Evolutionary conservation across 495 filamentous ascomycete genomes (phyloP), one percentile per base, ranked within the genome.

Genomic region (Apiosordaria backusii): DNA sequence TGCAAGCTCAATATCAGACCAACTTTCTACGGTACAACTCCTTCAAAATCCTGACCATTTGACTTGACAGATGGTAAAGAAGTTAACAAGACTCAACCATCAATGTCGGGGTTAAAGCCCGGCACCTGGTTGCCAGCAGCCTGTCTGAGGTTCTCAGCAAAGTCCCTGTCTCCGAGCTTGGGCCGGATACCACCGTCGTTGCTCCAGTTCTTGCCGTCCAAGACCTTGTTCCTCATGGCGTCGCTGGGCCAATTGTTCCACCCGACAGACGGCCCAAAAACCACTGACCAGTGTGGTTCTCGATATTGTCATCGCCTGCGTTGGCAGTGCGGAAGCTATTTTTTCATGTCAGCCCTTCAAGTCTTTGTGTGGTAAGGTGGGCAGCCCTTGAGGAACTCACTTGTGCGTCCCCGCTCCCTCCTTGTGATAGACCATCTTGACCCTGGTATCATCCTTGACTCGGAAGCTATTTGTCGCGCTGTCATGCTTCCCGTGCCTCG

Each of bases 241-340:
- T 67, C 71, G 61, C 54, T 70, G 7, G 74, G 74, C 57, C 70
- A 78, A 5, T 70, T 67, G 35, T 72, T 74, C 61, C 66, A 76
- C 2, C 72, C 73, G 29, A 75, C 26, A 78, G 62, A 1, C 60
- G 63, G 61, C 74, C 74, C 29, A 67, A 67, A 61, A 74, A 72
- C 76, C 74, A 78, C 10, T 21, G n/a, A 0, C 74, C 72, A 0
- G 70, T 70, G 61, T 65, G 67, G 57, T 78, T 78, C 65, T 78
- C 74, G 55, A 74, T 68, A 50, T 62, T 69, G 9, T 75, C 76
- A 19, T 78, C 76, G 25, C 62, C 69, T 9, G 58, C 63, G 26
- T 75, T 76, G 60, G 66, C 74, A 60, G 74, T 71, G 10, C 74
- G 76, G 67, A 78, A 74, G 58, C 67, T 61, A n/a, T 55, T 16